phyloP scores from a whole-genome alignment of 106 monocot genomes.

The Phalaenopsis equestris region DNA sequence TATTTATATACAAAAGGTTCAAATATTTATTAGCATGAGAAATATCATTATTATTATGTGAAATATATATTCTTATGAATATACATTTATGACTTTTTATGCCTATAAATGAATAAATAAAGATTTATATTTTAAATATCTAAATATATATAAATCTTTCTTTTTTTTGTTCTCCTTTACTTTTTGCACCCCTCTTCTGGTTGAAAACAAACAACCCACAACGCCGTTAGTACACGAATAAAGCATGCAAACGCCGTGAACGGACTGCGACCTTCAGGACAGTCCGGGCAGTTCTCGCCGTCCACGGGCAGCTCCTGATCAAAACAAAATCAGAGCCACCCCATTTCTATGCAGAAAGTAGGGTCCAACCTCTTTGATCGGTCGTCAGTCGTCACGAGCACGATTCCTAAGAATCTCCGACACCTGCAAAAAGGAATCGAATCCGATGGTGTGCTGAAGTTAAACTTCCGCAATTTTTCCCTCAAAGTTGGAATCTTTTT shows the following conservation, averaged over 20 bases:
- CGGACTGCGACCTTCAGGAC: neutral
- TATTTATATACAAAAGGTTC: no score
- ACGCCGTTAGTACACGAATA: no score
- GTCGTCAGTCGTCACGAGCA: neutral
- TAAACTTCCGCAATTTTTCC: neutral
- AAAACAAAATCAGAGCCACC: neutral
- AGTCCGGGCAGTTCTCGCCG: neutral
- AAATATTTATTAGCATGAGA: no score
- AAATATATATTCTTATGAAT: no score
- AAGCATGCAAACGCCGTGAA: neutral
- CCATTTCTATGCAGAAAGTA: neutral
- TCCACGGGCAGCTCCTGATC: neutral
- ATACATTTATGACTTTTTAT: no score
- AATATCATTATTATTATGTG: no score
- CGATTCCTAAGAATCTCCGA: conserved; percentile 3
- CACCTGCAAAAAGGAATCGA: neutral
- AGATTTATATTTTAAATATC: no score
- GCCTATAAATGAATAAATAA: no score
- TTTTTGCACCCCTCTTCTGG: no score
- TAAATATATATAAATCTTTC: no score
- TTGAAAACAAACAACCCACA: no score
- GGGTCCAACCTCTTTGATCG: neutral
- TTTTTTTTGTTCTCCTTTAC: no score
- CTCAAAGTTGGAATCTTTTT: conserved; percentile 5
- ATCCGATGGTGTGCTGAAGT: neutral